These are phyloP conservation scores for Leishmania turanica DNA, from an alignment of 208 protist species.

Conservation along the genomic window DNA sequence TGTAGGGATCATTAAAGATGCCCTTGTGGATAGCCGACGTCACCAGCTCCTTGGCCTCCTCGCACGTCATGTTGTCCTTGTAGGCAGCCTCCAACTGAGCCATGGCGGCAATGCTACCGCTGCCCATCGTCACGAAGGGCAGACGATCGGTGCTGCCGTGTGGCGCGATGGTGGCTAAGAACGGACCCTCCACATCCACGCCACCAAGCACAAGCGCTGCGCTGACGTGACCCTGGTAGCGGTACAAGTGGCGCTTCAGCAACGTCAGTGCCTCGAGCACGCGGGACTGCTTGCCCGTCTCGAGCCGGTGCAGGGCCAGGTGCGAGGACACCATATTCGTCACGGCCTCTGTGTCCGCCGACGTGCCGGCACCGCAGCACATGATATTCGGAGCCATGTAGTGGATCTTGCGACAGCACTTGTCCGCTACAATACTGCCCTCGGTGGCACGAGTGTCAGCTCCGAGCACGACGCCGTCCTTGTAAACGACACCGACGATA, in stretches of 20 bases:
- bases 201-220: constrained; percentile 99
- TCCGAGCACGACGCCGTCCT: constrained; percentile 99
- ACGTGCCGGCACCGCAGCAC: constrained; percentile 99
- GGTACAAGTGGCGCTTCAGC: constrained; percentile 98
- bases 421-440: constrained; percentile 99
- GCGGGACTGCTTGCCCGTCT: constrained; percentile 95
- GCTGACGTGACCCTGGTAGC: constrained; percentile 98
- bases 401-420: constrained; percentile 99
- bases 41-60: constrained; percentile 98
- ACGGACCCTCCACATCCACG: constrained; percentile 97
- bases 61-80: constrained; percentile 92
- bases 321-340: constrained; percentile 95
- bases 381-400: constrained; percentile 99
- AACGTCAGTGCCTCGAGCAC: constrained; percentile 97
- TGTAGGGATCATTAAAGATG: constrained; percentile 99
- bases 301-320: constrained; percentile 95
- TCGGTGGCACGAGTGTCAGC: constrained; percentile 99
- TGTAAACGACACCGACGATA: constrained; percentile 98
- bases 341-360: constrained; percentile 98
- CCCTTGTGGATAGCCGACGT: constrained; percentile 97
- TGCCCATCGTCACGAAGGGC: constrained; percentile 99
- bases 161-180: constrained; percentile 97
- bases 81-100: constrained; percentile 97
- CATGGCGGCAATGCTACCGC: constrained; percentile 99
- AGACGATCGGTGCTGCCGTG: constrained; percentile 98